Evolutionary conservation across 768 basidiomycete genomes (phyloP).

Genomic region (Leccinum subgranulosum): DNA sequence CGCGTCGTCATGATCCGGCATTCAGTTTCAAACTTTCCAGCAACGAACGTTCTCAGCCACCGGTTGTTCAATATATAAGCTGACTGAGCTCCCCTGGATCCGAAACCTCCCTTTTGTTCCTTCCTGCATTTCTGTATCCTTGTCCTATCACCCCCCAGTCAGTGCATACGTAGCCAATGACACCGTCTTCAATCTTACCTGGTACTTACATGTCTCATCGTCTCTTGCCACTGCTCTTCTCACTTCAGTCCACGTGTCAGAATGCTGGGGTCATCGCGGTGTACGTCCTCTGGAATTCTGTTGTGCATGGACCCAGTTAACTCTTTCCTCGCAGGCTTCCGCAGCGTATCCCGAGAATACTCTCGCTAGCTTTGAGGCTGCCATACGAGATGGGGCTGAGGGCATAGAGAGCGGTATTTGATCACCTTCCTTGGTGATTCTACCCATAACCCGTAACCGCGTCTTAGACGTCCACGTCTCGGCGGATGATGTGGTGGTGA

Average conservation of each 20-base stretch:
- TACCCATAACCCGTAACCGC: slow-evolving; percentile 44
- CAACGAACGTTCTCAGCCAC: slow-evolving; percentile 22
- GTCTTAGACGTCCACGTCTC: slow-evolving; percentile 93
- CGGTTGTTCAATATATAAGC: slow-evolving; percentile 23
- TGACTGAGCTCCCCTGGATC: neutral
- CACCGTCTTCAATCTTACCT: slow-evolving; percentile 19
- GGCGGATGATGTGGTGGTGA: slow-evolving; percentile 78
- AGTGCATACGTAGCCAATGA: slow-evolving; percentile 19
- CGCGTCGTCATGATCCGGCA: slow-evolving; percentile 1
- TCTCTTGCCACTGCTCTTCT: neutral
- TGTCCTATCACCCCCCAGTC: neutral
- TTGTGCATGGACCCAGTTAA: neutral
- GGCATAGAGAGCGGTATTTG: slow-evolving; percentile 96
- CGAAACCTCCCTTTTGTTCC: neutral
- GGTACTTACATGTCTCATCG: slow-evolving; percentile 16
- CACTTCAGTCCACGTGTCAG: slow-evolving; percentile 29
- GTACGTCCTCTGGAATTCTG: slow-evolving; percentile 43
- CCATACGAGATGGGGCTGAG: slow-evolving; percentile 93
- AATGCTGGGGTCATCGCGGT: slow-evolving; percentile 81
- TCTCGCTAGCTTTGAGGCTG: slow-evolving; percentile 90
- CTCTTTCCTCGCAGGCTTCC: slow-evolving; percentile 61
- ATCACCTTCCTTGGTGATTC: slow-evolving; percentile 30
- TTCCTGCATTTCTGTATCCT: neutral
- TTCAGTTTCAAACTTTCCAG: neutral
- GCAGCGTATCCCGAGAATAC: slow-evolving; percentile 91